Percentiles rank a stretch among this genome's conserved stretches.
Conservation (phyloP, 2,329 filamentous ascomycete species). For the Aspergillus vadensis region DNA sequence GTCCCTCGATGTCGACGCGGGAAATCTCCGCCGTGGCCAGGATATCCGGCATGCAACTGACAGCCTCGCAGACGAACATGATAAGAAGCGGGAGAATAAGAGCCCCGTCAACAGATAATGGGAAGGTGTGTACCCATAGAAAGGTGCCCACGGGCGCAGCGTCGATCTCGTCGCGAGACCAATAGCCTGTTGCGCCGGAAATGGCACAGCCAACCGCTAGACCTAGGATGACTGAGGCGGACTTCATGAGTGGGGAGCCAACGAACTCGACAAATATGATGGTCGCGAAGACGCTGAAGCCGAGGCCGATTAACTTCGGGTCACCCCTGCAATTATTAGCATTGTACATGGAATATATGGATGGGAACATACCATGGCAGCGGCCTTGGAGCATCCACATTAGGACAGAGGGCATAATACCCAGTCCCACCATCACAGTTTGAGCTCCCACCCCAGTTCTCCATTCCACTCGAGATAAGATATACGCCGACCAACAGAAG, state of each 20-base stretch:
- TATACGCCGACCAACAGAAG: constrained; percentile 71
- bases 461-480: constrained; percentile 70
- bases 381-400: constrained; percentile 67
- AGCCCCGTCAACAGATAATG: constrained; percentile 62
- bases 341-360: background rate
- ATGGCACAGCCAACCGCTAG: constrained; percentile 77
- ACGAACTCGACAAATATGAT: constrained; percentile 82
- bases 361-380: constrained; percentile 61
- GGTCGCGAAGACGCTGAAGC: constrained; percentile 76
- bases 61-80: constrained; percentile 62
- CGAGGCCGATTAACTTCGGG: constrained; percentile 75
- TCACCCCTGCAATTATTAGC: constrained; percentile 52
- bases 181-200: constrained; percentile 75
- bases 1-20: constrained; percentile 62
- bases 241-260: constrained; percentile 82
- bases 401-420: constrained; percentile 66
- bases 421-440: constrained; percentile 58
- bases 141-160: constrained; percentile 66
- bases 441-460: constrained; percentile 69
- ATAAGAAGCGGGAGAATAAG: constrained; percentile 61
- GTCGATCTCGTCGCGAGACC: constrained; percentile 71
- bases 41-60: constrained; percentile 71
- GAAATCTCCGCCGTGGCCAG: constrained; percentile 67
- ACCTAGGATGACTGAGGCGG: constrained; percentile 72
- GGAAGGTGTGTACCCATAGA: constrained; percentile 68